Base-by-base conservation (phyloP, 176 grass and related monocot genomes). In the Musa itinerans region DNA sequence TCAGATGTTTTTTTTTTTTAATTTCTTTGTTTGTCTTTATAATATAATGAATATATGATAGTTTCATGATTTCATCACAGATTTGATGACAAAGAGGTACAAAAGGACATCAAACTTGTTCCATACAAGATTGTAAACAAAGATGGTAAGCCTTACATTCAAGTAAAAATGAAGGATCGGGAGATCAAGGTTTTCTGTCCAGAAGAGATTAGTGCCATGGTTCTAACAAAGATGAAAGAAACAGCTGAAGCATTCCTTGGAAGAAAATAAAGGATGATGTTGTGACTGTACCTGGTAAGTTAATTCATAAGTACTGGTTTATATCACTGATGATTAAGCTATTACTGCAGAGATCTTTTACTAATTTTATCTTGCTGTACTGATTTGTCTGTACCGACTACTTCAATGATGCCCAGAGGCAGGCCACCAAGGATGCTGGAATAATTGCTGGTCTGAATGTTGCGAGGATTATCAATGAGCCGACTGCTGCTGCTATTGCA, bases 51-150 rank as follows among this genome's bases (percentile, higher is more conserved):
- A 17, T 1, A 24, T 62, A 3, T 70, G n/a, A 54, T 65, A n/a
- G n/a, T 24, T 24, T 24, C 24, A 24, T 24, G 54, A 5, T 58
- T 52, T 63, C 80, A 21, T 68, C 68, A 7, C 56, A 92, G 89
- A 78, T 89, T 92, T 80, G 81, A 74, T 25, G 89, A 92, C 79
- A 89, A 89, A 87, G 89, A 92, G 14, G 86, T 92, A 21, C 89
- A 92, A 84, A 89, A 27, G 78, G 89, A 92, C 83, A 92, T 87
- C 83, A 86, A 86, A 67, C 87, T 92, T 79, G 83, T 89, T 7
- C 89, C 89, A n/a, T 92, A 89, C 83, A 84, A 92, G 78, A 89
- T 92, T 68, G 81, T 87, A 3, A 87, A 92, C 87, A 87, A 80
- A 73, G 90, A 87, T 26, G 83, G 81, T 0, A 86, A 89, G 64